Evolutionary conservation across 116 monocot species (phyloP).

Genomic region (Papilionanthe hybrid): DNA sequence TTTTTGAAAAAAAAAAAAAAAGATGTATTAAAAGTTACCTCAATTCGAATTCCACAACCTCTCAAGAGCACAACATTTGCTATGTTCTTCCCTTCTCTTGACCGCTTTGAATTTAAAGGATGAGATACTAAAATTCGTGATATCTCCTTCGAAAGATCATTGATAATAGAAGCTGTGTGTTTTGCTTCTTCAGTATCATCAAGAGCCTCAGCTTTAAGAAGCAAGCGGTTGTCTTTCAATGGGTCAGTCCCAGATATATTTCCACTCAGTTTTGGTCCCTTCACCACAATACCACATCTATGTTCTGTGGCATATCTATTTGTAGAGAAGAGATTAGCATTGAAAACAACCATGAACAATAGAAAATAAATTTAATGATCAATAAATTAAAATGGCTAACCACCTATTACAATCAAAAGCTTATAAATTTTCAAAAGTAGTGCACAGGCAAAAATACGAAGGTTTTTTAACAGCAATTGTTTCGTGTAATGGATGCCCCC

Average conservation of each 20-base stretch:
- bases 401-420: not conserved
- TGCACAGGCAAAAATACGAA: not conserved
- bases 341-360: slow-evolving; percentile 4
- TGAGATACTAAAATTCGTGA: slow-evolving; percentile 73
- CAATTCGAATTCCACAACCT: slow-evolving; percentile 96
- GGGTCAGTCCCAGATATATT: slow-evolving; percentile 99
- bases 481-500: too few relatives aligned
- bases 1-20: not conserved
- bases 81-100: slow-evolving; percentile 71
- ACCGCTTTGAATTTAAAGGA: slow-evolving; percentile 73
- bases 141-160: slow-evolving; percentile 87
- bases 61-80: slow-evolving; percentile 91
- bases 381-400: not conserved
- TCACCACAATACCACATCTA: slow-evolving; percentile 96
- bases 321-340: slow-evolving; percentile 7
- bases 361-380: too few relatives aligned
- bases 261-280: slow-evolving; percentile 96
- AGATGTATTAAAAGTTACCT: slow-evolving; percentile 40
- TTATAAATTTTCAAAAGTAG: not conserved
- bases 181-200: slow-evolving; percentile 90
- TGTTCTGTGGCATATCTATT: slow-evolving; percentile 97
- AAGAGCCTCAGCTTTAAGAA: slow-evolving; percentile 80
- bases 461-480: too few relatives aligned
- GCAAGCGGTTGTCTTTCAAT: slow-evolving; percentile 87
- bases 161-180: slow-evolving; percentile 78